Base-by-base conservation (phyloP, 768 basidiomycete genomes). In the Filobasidium floriforme region DNA sequence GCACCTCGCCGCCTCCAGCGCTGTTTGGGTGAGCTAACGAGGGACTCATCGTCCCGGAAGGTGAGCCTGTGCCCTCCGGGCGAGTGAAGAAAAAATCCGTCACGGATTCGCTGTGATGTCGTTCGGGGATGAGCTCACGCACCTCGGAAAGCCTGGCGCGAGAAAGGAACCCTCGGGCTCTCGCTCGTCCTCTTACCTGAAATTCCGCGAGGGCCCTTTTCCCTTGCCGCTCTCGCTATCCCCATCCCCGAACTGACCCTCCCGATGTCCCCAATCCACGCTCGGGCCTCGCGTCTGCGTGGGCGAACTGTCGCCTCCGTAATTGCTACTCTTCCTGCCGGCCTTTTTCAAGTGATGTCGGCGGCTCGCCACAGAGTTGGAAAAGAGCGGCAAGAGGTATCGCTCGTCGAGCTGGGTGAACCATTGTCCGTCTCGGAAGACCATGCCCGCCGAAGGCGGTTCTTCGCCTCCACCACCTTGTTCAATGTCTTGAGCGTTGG, bases 371-470 rank as follows among this genome's bases (percentile, higher is more conserved):
- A 78, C 77, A 24, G 68, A 70, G 65, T 78, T 76, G 49, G 67
- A 69, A 81, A 92, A 98, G 43, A 97, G 81, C 24, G 93, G 93
- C 1, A 98, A 79, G 22, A 99, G 81, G 77, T 94, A 99, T 70
- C 91, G 84, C 80, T 99, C 92, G 79, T 99, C 94, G 44, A 99
- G 80, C 54, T 88, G 83, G 72, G 92, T 92, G 86, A 97, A 97
- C 92, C 92, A 97, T 77, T 90, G 89, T 32, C 89, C 88, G 62
- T 94, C 91, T 12, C 78, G 66, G 73, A 80, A 80, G 1, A 80
- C 76, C 76, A 78, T 77, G 43, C 75, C 78, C 19, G 70, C 41
- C 63, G 61, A 66, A 41, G 29, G 28, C 65, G 63, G 41, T 29
- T 66, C 66, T 6, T 59, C 66, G 22, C 63, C 67, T 1, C 54